A percentile compares a stretch with the other conserved stretches of the same genome.
Conservation (phyloP, 208 protist genomes). For the Acanthamoeba rhysodes region DNA sequence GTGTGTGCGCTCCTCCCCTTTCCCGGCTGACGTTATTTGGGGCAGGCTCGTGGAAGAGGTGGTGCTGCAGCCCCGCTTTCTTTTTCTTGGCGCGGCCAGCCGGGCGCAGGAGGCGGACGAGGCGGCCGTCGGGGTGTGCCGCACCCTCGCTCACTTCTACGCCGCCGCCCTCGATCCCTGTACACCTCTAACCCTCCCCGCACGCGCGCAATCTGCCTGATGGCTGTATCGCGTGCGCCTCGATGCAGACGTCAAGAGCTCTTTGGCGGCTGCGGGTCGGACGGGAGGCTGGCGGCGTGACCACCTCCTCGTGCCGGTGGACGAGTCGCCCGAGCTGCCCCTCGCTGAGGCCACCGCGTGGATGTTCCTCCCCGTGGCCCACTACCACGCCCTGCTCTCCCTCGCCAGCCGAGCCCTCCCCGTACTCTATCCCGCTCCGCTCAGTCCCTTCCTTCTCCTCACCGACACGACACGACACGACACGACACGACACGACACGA, state of each 20-base stretch:
- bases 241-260: not conserved
- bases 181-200: not conserved
- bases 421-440: too few species aligned
- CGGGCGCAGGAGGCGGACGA: not conserved
- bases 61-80: not conserved
- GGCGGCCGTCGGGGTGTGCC: not conserved
- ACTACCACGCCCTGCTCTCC: not conserved
- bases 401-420: too few species aligned
- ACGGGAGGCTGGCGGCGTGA: not conserved
- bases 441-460: too few species aligned
- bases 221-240: not conserved
- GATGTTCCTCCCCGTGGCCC: conserved; percentile 4
- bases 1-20: not conserved
- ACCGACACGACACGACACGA: too few species aligned
- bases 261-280: not conserved
- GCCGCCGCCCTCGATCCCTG: not conserved
- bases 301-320: conserved; percentile 2
- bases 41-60: conserved; percentile 3
- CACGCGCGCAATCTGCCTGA: too few species aligned
- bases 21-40: too few species aligned
- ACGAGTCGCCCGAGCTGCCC: not conserved
- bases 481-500: too few species aligned
- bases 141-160: not conserved
- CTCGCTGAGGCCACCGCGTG: not conserved
- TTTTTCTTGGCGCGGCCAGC: not conserved